Evolutionary conservation across 2,329 filamentous ascomycete species (phyloP), one percentile per base, ranked within the genome.

Genomic region (Furcasterigmium sp.): DNA sequence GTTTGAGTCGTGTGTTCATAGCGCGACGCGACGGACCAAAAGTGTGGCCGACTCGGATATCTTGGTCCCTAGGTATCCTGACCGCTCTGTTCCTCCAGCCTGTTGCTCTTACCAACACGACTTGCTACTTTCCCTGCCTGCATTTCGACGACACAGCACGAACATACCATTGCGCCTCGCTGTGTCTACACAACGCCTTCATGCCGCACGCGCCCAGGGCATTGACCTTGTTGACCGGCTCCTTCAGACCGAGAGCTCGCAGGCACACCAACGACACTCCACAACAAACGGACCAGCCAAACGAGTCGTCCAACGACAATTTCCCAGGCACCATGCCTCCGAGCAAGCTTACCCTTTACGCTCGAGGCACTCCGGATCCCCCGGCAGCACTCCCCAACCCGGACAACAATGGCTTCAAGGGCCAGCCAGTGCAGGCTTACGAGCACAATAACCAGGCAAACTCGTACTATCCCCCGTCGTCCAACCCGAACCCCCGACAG

Each of bases 401-500:
- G 15, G 37, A 21, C 30, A 18, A 30, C 15, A 36, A 37, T n/a
- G 36, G 21, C 8, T 7, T 26, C 32, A 43, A 15, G 21, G 35
- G 34, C n/a, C 41, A 37, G 14, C n/a, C 32, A 10, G 35, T 14
- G 11, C 41, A 45, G 21, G 32, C n/a, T 17, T 35, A 17, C 15
- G n/a, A 35, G 4, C 32, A 35, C 32, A 35, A 35, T 17, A 17
- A 17, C n/a, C n/a, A 17, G n/a, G 11, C 18, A 34, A 41, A 8
- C 19, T 23, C 39, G 14, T 35, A 41, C 30, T 41, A 35, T 15
- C 39, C 39, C 4, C 41, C 41, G 11, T 26, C 34, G 9, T 38
- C 41, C 9, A 43, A 38, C 18, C 19, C 52, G 51, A n/a, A 50
- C 49, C 21, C 32, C n/a, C 54, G 56, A 17, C 60, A 60, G 25